phyloP scores from a whole-genome alignment of 495 filamentous ascomycete species.

The Lasiosphaeria miniovina region DNA sequence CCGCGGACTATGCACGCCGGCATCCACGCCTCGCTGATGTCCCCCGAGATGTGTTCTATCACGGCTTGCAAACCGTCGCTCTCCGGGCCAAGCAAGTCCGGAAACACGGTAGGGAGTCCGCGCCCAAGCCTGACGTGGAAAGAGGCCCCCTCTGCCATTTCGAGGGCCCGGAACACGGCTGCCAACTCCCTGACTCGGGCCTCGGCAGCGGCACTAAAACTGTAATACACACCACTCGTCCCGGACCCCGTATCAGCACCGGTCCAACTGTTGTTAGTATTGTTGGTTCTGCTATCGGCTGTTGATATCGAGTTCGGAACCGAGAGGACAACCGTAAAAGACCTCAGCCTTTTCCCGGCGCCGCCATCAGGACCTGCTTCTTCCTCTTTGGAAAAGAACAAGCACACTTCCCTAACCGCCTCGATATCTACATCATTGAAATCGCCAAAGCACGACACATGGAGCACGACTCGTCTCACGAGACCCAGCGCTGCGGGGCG shows the following conservation, averaged over 20 bases:
- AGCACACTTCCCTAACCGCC: background rate
- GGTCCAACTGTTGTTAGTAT: background rate
- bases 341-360: background rate
- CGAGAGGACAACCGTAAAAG: background rate
- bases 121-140: constrained; percentile 2
- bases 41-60: background rate
- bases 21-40: background rate
- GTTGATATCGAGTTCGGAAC: background rate
- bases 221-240: background rate
- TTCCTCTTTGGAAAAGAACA: background rate
- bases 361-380: background rate
- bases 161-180: background rate
- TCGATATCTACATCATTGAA: background rate
- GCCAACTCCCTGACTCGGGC: background rate
- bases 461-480: background rate
- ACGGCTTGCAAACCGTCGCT: background rate
- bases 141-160: constrained; percentile 1
- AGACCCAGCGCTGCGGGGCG: background rate
- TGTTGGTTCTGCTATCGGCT: background rate
- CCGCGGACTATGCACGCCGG: background rate
- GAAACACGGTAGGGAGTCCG: background rate
- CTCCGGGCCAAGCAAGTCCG: background rate
- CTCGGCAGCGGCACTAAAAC: background rate
- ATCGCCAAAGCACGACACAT: background rate
- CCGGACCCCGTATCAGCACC: background rate